Base-by-base conservation (phyloP, 2,329 filamentous ascomycete genomes). In the Neopestalotiopsis sp. region DNA sequence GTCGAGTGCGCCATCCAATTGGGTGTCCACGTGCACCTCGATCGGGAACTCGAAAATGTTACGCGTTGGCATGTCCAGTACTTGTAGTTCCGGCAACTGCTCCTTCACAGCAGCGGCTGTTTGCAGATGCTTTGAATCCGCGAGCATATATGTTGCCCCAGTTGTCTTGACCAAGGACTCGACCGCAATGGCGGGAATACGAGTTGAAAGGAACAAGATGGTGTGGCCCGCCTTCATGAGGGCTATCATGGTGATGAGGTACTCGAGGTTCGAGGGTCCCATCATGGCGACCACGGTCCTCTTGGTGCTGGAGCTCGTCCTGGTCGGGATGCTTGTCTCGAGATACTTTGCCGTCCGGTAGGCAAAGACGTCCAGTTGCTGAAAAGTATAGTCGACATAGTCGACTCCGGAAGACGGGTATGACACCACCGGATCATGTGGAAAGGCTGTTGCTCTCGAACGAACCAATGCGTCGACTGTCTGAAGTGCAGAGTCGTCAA, bases 221-320 rank as follows among this genome's bases (percentile, higher is more conserved):
- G 86, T 84, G 77, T 87, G 87, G 9, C 88, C 88, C 13, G 90
- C 78, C 70, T 87, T 84, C 34, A 82, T 84, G 62, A 90, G 73
- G 0, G 86, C 88, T 59, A 89, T 81, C 57, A 86, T 79, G 4
- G 86, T 85, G 45, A 89, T 78, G 49, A 89, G 80, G 69, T 88
- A 88, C 67, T 88, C 85, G 10, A 90, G 79, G 70, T 86, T 85
- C 1, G 87, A 88, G 0, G 82, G 80, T 0, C 85, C 87, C 2
- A 90, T 77, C 12, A 90, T 73, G 1, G 83, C 86, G 30, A 89
- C 80, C 0, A 85, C 82, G 3, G 70, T 71, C 5, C 74, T 74
- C 17, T 75, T 74, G 38, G 70, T 68, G 3, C n/a, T 49, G 1
- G 72, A 75, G 59, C 58, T 67, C 2, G 61, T 64, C 68, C 72